Percentiles rank a stretch among this genome's conserved stretches.
Conservation (phyloP, 306 rosid genomes). For the Nissolia schottii region DNA sequence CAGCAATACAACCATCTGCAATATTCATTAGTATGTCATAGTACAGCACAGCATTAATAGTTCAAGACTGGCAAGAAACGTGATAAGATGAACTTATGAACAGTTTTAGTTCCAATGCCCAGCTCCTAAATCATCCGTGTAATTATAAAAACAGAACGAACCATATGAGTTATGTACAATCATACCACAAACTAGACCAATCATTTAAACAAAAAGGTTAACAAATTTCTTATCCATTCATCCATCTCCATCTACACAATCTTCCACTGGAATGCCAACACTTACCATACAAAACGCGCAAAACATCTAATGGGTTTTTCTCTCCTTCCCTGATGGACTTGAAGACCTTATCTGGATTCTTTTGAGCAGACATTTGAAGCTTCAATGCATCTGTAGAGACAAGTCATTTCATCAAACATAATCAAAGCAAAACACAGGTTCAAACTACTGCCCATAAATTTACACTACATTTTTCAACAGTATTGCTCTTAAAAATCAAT, state of each 20-base stretch:
- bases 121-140: not conserved
- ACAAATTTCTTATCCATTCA: not conserved
- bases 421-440: not conserved
- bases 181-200: not conserved
- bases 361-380: conserved; percentile 31
- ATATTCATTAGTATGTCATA: conserved; percentile 25
- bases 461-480: not conserved
- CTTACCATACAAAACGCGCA: conserved; percentile 42
- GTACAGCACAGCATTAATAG: not conserved
- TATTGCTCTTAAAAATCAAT: not conserved
- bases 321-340: conserved; percentile 36
- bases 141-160: not conserved
- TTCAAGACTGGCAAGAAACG: not conserved
- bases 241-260: not conserved
- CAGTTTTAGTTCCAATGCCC: not conserved
- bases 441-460: not conserved
- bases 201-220: not conserved
- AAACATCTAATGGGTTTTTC: conserved; percentile 37
- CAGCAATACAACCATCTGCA: conserved; percentile 90
- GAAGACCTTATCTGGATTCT: conserved; percentile 29
- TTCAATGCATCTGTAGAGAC: conserved; percentile 39
- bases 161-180: not conserved
- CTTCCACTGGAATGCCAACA: not conserved
- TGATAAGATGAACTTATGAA: not conserved
- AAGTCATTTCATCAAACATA: conserved; percentile 6